phyloP scores from a whole-genome alignment of 1,284 basidiomycete genomes.

The Farysia itapuensis region DNA sequence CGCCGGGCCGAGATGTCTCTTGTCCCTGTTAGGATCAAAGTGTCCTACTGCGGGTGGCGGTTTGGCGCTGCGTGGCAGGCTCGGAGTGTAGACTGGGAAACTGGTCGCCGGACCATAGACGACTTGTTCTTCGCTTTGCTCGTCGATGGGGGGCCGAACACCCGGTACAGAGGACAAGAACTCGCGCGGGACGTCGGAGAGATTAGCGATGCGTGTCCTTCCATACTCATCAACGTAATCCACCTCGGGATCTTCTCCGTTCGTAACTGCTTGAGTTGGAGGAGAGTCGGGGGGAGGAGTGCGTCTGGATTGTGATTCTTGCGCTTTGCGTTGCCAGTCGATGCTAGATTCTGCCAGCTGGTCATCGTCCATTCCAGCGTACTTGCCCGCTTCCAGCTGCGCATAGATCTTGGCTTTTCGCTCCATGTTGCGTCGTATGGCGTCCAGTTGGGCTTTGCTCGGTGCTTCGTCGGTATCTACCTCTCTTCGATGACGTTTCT shows the following conservation, averaged over 20 bases:
- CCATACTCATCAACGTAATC: constrained; percentile 87
- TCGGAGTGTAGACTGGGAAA: constrained; percentile 79
- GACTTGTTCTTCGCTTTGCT: not conserved
- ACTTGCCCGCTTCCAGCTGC: constrained; percentile 75
- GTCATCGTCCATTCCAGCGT: constrained; percentile 68
- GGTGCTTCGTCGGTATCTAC: no score
- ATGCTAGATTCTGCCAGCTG: constrained; percentile 73
- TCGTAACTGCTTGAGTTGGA: constrained; percentile 51
- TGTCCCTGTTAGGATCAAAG: constrained; percentile 79
- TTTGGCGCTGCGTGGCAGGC: not conserved
- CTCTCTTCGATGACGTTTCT: no score
- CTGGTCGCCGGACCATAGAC: constrained; percentile 60
- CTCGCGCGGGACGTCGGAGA: constrained; percentile 76
- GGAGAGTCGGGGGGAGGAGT: not conserved
- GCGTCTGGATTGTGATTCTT: constrained; percentile 30
- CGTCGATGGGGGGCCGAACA: not conserved
- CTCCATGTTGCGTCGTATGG: constrained; percentile 69
- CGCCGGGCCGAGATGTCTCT: constrained; percentile 82
- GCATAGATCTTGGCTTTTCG: constrained; percentile 82
- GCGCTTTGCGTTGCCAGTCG: constrained; percentile 68
- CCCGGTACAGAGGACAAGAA: constrained; percentile 60
- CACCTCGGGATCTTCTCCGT: constrained; percentile 67
- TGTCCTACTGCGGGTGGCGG: constrained; percentile 61
- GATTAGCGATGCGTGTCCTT: constrained; percentile 68
- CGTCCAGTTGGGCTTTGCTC: constrained; percentile 65